Conservation (phyloP, 164 flowering plant species). For the Liriodendron chinense region DNA sequence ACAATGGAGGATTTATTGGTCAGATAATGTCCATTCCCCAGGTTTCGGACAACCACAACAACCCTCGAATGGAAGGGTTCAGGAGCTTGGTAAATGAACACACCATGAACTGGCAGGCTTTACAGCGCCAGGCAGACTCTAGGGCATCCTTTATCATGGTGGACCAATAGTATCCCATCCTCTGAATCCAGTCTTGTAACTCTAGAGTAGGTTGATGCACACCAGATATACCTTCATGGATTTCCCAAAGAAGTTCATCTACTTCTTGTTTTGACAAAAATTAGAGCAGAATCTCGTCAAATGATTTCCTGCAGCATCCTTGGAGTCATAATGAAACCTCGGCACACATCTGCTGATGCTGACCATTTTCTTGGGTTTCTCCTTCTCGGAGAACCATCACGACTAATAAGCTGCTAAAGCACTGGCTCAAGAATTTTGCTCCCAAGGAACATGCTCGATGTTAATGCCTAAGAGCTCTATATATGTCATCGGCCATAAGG, state of each 20-base stretch:
- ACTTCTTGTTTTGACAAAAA: background rate
- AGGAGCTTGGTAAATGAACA: too few species aligned
- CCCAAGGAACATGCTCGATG: background rate
- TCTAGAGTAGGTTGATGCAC: background rate
- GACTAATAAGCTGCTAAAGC: background rate
- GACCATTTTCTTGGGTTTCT: background rate
- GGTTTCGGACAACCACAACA: too few species aligned
- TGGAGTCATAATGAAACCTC: background rate
- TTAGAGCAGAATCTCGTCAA: background rate
- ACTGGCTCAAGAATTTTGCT: background rate
- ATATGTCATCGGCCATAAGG: background rate
- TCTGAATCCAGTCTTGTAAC: background rate
- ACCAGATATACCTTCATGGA: background rate
- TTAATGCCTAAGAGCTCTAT: background rate
- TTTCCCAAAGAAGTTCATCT: background rate
- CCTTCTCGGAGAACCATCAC: background rate
- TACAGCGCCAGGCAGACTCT: background rate
- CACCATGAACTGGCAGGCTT: background rate
- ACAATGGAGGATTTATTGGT: too few species aligned
- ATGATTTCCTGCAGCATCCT: background rate
- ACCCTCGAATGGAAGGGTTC: too few species aligned
- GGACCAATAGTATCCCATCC: background rate
- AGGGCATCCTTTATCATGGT: background rate
- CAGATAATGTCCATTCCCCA: too few species aligned
- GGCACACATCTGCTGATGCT: background rate